A percentile compares a stretch with the other conserved stretches of the same genome.
Conservation (phyloP, 768 basidiomycete species). For the Mycena amicta region DNA sequence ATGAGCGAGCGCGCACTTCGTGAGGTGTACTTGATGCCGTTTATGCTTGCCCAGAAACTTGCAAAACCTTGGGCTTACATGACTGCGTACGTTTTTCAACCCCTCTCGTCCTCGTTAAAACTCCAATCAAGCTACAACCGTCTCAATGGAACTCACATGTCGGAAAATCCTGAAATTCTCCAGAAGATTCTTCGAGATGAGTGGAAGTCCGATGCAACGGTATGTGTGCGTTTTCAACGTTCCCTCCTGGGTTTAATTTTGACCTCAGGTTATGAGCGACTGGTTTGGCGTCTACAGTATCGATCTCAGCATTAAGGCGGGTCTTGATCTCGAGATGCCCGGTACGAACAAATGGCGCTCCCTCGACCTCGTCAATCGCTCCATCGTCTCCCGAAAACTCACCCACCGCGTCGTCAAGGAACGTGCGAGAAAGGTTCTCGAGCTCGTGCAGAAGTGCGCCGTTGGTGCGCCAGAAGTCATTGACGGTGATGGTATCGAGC, state of each 20-base stretch:
- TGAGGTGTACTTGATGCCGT: constrained; percentile 77
- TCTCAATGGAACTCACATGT: constrained; percentile 73
- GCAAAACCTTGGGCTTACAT: constrained; percentile 70
- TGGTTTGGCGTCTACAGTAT: constrained; percentile 81
- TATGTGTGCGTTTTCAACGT: too few relatives aligned
- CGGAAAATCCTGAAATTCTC: constrained; percentile 64
- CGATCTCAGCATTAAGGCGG: constrained; percentile 68
- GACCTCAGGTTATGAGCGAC: constrained; percentile 78
- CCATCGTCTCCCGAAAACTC: constrained; percentile 63
- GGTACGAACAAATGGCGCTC: constrained; percentile 77
- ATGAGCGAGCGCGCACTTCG: constrained; percentile 68
- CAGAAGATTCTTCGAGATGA: constrained; percentile 64
- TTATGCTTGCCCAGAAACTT: constrained; percentile 71
- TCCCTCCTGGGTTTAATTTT: too few relatives aligned
- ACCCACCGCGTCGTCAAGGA: constrained; percentile 65
- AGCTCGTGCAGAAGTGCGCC: constrained; percentile 72
- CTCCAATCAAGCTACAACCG: constrained; percentile 59
- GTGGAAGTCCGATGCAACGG: constrained; percentile 72
- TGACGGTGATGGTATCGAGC: constrained; percentile 71
- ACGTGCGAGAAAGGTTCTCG: constrained; percentile 65
- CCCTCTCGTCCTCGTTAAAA: too few relatives aligned
- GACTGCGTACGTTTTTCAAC: constrained; percentile 59
- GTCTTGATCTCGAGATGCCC: constrained; percentile 81
- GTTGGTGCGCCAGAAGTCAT: constrained; percentile 70
- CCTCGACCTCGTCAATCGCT: constrained; percentile 65